Evolutionary conservation across 2,329 filamentous ascomycete species (phyloP).

Genomic region (Onygenales sp.): DNA sequence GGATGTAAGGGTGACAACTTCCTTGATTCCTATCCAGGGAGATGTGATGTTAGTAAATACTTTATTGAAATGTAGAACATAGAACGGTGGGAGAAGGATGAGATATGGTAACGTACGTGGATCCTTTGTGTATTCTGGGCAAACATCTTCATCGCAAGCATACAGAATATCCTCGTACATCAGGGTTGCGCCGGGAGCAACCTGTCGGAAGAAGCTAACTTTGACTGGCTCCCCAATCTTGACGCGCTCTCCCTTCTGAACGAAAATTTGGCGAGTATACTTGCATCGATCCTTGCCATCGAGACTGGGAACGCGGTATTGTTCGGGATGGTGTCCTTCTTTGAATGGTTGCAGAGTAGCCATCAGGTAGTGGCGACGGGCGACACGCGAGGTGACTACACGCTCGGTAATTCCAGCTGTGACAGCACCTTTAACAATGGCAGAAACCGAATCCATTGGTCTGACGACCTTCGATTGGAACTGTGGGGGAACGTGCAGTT

Average conservation of each 20-base stretch:
- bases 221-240: conserved; percentile 99
- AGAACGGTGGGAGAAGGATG: neutral
- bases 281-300: conserved; percentile 98
- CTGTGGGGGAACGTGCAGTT: conserved; percentile 92
- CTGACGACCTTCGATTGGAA: conserved; percentile 98
- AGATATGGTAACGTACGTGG: conserved; percentile 62
- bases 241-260: conserved; percentile 96
- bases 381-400: conserved; percentile 92
- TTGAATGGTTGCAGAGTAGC: conserved; percentile 97
- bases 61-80: neutral
- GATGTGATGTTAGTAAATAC: conserved; percentile 8
- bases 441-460: conserved; percentile 97
- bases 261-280: conserved; percentile 95
- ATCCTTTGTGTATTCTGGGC: conserved; percentile 98
- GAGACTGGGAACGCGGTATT: conserved; percentile 90
- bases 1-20: conserved; percentile 93
- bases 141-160: conserved; percentile 95
- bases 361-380: conserved; percentile 97
- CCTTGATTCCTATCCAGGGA: conserved; percentile 72
- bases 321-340: conserved; percentile 95
- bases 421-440: conserved; percentile 96
- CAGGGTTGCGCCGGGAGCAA: conserved; percentile 89
- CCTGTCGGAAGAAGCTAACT: conserved; percentile 96
- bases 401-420: conserved; percentile 96
- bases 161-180: conserved; percentile 99